phyloP scores from a whole-genome alignment of 2,329 filamentous ascomycete species.

The Beauveria australis region DNA sequence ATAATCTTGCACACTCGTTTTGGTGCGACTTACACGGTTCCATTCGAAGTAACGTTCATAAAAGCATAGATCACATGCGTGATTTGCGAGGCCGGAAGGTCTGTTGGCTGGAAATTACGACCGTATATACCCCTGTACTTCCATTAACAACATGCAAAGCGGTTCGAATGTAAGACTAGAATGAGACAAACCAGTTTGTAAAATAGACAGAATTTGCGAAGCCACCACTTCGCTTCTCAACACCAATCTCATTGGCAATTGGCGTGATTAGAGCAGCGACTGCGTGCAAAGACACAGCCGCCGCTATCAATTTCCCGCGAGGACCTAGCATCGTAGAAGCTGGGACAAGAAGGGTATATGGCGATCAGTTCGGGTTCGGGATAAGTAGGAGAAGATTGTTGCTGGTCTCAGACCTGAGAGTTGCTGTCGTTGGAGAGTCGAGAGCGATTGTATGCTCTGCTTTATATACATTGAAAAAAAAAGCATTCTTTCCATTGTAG shows the following conservation, averaged over 20 bases:
- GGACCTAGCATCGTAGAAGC: slow-evolving; percentile 19
- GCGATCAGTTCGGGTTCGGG: neutral
- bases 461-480: neutral
- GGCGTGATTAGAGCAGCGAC: slow-evolving; percentile 17
- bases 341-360: neutral
- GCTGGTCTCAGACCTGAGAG: neutral
- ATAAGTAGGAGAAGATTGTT: neutral
- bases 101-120: slow-evolving; percentile 62
- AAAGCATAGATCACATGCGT: slow-evolving; percentile 78
- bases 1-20: too few species aligned
- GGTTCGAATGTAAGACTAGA: neutral
- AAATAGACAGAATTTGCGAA: slow-evolving; percentile 36
- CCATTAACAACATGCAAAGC: neutral
- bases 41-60: slow-evolving; percentile 62
- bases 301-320: slow-evolving; percentile 19
- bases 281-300: slow-evolving; percentile 20
- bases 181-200: slow-evolving; percentile 36
- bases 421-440: neutral
- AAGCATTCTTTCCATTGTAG: neutral
- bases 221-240: slow-evolving; percentile 17
- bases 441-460: neutral
- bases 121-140: slow-evolving; percentile 59
- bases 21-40: slow-evolving; percentile 53
- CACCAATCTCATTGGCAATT: neutral
- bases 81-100: slow-evolving; percentile 60